phyloP scores from a whole-genome alignment of 352 stramenopile species.

The Pseudoperonospora humuli region DNA sequence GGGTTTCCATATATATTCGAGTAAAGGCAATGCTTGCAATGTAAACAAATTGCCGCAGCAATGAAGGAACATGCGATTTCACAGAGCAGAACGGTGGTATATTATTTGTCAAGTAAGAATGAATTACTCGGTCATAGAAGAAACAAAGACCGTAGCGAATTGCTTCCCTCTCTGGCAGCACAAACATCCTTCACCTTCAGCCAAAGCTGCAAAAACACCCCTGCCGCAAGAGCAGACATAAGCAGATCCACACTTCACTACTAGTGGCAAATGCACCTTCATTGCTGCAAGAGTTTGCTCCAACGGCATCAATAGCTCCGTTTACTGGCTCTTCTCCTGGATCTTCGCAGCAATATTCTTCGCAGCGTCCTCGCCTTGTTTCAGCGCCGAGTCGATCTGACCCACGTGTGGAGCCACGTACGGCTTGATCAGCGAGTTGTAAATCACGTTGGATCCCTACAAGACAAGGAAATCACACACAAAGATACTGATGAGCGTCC shows the following conservation, averaged over 20 bases:
- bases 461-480: neutral
- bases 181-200: slow-evolving; percentile 11
- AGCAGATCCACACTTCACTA: slow-evolving; percentile 17
- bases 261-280: slow-evolving; percentile 2
- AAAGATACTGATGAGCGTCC: too few species aligned
- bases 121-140: slow-evolving; percentile 14
- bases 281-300: neutral
- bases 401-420: slow-evolving; percentile 67
- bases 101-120: slow-evolving; percentile 26
- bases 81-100: slow-evolving; percentile 21
- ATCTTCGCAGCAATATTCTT: slow-evolving; percentile 50
- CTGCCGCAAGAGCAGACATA: slow-evolving; percentile 7
- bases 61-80: too few species aligned
- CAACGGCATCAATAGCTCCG: neutral
- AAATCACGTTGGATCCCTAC: slow-evolving; percentile 76
- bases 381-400: slow-evolving; percentile 57
- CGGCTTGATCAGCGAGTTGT: slow-evolving; percentile 78
- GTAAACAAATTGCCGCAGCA: too few species aligned
- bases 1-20: too few species aligned
- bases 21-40: too few species aligned
- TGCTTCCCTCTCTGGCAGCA: slow-evolving; percentile 1
- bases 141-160: slow-evolving; percentile 19
- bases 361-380: slow-evolving; percentile 41
- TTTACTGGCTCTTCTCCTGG: slow-evolving; percentile 30
- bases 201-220: slow-evolving; percentile 6